Evolutionary conservation across 257 asterid species (phyloP).

Genomic region (Solanum infundibuliforme): DNA sequence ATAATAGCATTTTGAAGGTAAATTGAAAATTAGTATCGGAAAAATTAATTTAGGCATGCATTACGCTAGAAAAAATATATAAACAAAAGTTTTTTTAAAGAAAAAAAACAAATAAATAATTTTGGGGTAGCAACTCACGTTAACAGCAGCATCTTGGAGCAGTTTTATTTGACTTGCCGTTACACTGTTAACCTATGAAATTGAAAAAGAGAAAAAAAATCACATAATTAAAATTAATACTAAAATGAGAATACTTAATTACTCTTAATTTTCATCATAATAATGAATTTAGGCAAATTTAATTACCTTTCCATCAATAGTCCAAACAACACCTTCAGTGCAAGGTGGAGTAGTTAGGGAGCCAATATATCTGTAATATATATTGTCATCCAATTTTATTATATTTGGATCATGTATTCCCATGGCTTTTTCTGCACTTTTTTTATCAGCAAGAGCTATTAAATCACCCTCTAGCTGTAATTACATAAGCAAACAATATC

Average conservation of each 20-base stretch:
- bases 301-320: conserved; percentile 33
- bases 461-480: conserved; percentile 25
- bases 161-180: conserved; percentile 34
- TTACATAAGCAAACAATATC: not conserved
- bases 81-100: not conserved
- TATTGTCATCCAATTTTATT: conserved; percentile 28
- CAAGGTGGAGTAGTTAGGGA: conserved; percentile 74
- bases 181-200: conserved; percentile 36
- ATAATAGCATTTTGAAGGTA: not conserved
- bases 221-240: not conserved
- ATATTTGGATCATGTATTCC: conserved; percentile 29
- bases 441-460: conserved; percentile 1
- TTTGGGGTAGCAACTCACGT: conserved; percentile 21
- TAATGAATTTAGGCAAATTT: not conserved
- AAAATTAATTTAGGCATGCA: not conserved
- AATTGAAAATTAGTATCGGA: not conserved
- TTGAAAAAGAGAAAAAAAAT: not conserved
- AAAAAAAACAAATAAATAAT: not conserved
- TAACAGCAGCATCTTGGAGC: conserved; percentile 45
- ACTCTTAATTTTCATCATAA: not conserved
- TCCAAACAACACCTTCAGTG: conserved; percentile 37
- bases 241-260: not conserved
- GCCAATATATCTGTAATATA: conserved; percentile 46
- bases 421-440: conserved; percentile 3
- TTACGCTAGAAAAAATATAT: not conserved